Base-by-base conservation (phyloP, 371 early-diverging fungal genomes). In the Circinella umbellata region DNA sequence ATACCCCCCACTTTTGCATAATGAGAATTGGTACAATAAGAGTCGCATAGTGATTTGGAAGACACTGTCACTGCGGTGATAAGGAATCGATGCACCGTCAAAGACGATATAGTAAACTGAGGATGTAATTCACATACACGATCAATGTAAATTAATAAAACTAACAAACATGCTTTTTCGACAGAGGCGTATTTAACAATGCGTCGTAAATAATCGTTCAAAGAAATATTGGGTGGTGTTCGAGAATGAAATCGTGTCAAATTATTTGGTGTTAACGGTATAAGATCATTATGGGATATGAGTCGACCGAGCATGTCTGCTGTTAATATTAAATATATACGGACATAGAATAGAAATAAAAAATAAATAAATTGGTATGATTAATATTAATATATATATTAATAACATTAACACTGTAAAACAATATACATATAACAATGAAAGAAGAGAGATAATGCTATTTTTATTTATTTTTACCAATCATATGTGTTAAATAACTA, bases 161-260 rank as follows among this genome's bases (percentile, higher is more conserved):
- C 86, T 5, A 98, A 74, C 18, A 99, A 77, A 71, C 94, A 95
- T 1, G 94, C 88, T 37, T 92, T 92, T 75, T 99, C 98, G 36
- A 97, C 80, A 15, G 94, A 91, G 36, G 97, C 95, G 76, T 95
- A 98, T 78, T 92, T 92, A 61, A 94, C 90, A 68, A 96, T 93
- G 36, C 97, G 89, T 42, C 88, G 79, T 59, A 96, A 77, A 71
- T 96, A 96, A 65, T 94, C 94, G 68, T 71, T 69, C 10, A 96
- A 88, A 11, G 91, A 86, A 64, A 97, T 96, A 69, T 86, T 88
- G n/a, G 99, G 98, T 18, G 96, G 90, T 34, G 94, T 93, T 61
- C 98, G 89, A 35, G 98, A 98, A 75, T 99, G 99, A 71, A 99
- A 99, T 38, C 98, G 92, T 6, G 99, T 97, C 17, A 98, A 80